Conservation (phyloP, 129 eudicot species). For the Saposhnikovia divaricata region DNA sequence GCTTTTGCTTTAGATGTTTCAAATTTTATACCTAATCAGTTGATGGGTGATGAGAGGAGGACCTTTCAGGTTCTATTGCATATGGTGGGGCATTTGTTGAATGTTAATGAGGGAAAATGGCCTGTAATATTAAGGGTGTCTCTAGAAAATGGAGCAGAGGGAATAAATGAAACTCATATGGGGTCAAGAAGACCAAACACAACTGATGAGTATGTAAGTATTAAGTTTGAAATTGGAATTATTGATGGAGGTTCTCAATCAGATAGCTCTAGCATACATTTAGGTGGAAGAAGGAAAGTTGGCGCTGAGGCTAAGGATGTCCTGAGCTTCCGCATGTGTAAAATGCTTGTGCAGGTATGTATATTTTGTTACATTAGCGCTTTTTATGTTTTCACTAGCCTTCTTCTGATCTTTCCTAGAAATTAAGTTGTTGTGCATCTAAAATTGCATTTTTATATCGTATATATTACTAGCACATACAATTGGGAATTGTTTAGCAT, state of each 20-base stretch:
- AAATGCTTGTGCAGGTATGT: slow-evolving; percentile 79
- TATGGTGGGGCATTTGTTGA: slow-evolving; percentile 69
- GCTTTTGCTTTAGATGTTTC: slow-evolving; percentile 47
- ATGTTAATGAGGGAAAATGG: slow-evolving; percentile 40
- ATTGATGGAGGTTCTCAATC: slow-evolving; percentile 37
- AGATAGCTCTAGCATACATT: slow-evolving; percentile 22
- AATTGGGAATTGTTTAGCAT: too few species aligned
- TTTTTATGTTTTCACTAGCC: background rate
- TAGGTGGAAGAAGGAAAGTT: slow-evolving; percentile 36
- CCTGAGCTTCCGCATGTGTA: slow-evolving; percentile 84
- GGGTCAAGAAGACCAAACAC: slow-evolving; percentile 41
- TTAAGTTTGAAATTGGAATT: slow-evolving; percentile 61
- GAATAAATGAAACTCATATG: slow-evolving; percentile 40
- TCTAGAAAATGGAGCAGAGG: slow-evolving; percentile 40
- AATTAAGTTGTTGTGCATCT: background rate
- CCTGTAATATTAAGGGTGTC: slow-evolving; percentile 41
- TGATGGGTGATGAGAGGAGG: slow-evolving; percentile 80
- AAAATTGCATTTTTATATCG: background rate
- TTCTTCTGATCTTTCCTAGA: background rate
- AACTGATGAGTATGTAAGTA: slow-evolving; percentile 36
- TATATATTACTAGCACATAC: background rate
- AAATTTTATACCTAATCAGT: slow-evolving; percentile 46
- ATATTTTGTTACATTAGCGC: background rate
- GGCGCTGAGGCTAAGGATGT: slow-evolving; percentile 39
- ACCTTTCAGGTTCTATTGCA: slow-evolving; percentile 75